Percentiles rank a stretch among this genome's conserved stretches.
phyloP scores from a whole-genome alignment of 208 protist genomes.

The Crithidia bombi region DNA sequence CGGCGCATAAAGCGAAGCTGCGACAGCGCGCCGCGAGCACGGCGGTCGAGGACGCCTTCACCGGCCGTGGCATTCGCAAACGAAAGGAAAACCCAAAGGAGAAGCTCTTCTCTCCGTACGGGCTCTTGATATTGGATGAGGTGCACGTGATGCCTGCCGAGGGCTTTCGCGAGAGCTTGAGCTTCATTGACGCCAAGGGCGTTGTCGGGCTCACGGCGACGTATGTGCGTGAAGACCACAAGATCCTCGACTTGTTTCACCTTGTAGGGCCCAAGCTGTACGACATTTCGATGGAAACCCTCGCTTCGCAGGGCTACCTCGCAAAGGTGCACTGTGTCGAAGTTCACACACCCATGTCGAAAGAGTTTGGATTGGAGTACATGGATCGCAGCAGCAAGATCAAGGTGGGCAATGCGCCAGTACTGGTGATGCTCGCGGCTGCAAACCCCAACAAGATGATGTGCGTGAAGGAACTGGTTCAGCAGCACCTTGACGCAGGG shows the following conservation, averaged over 20 bases:
- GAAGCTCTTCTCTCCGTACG: conserved; percentile 79
- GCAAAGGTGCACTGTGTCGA: conserved; percentile 98
- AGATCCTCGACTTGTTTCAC: conserved; percentile 98
- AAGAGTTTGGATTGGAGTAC: conserved; percentile 94
- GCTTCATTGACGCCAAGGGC: conserved; percentile 93
- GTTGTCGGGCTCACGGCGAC: conserved; percentile 99
- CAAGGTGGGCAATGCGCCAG: conserved; percentile 40
- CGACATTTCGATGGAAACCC: conserved; percentile 99
- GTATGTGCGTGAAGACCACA: conserved; percentile 97
- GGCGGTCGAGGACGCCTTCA: conserved; percentile 14
- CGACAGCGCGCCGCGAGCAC: conserved; percentile 31
- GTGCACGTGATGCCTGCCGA: conserved; percentile 98
- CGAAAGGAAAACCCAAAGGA: conserved; percentile 77
- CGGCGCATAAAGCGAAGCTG: conserved; percentile 59
- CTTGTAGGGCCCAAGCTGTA: conserved; percentile 99
- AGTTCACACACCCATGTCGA: conserved; percentile 98
- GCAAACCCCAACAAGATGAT: conserved; percentile 92
- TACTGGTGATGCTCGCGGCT: conserved; percentile 79
- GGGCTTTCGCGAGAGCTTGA: conserved; percentile 95
- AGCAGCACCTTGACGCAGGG: conserved; percentile 87
- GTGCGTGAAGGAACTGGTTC: conserved; percentile 92
- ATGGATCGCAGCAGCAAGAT: conserved; percentile 59
- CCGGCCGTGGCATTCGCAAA: conserved; percentile 38
- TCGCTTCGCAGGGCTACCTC: conserved; percentile 95
- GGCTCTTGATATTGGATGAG: conserved; percentile 89